Evolutionary conservation across 2,329 filamentous ascomycete genomes (phyloP).

Genomic region (Talaromyces sp.): DNA sequence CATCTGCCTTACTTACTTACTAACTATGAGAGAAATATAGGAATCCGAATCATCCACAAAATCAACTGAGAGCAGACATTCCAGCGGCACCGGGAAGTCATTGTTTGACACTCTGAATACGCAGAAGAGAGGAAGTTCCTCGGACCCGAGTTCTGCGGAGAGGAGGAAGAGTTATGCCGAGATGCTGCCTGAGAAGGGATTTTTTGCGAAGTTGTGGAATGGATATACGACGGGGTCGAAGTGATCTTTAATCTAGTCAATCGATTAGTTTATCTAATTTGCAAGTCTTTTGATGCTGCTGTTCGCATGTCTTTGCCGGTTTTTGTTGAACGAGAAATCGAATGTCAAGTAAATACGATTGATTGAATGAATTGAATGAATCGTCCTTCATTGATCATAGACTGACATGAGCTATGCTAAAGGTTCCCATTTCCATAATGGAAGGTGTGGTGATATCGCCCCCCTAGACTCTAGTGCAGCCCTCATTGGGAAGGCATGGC

Average conservation of each 20-base stretch:
- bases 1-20: neutral
- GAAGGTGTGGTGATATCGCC: neutral
- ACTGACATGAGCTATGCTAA: constrained; percentile 7
- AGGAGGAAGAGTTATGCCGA: constrained; percentile 45
- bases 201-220: constrained; percentile 40
- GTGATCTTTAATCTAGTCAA: neutral
- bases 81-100: neutral
- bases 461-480: constrained; percentile 6
- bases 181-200: constrained; percentile 30
- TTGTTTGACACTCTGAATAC: constrained; percentile 7
- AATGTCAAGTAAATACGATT: neutral
- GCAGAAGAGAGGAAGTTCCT: constrained; percentile 12
- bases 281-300: neutral
- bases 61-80: constrained; percentile 14
- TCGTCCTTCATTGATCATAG: constrained; percentile 9
- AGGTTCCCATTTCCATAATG: neutral
- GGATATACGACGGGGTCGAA: constrained; percentile 31
- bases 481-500: constrained; percentile 1
- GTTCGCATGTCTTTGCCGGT: no score
- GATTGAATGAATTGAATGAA: neutral
- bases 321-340: neutral
- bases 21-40: neutral
- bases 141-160: constrained; percentile 22
- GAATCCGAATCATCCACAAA: constrained; percentile 20
- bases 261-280: neutral